Base-by-base conservation (phyloP, 1,139 yeast species). In the Blastobotrys malaysiensis region DNA sequence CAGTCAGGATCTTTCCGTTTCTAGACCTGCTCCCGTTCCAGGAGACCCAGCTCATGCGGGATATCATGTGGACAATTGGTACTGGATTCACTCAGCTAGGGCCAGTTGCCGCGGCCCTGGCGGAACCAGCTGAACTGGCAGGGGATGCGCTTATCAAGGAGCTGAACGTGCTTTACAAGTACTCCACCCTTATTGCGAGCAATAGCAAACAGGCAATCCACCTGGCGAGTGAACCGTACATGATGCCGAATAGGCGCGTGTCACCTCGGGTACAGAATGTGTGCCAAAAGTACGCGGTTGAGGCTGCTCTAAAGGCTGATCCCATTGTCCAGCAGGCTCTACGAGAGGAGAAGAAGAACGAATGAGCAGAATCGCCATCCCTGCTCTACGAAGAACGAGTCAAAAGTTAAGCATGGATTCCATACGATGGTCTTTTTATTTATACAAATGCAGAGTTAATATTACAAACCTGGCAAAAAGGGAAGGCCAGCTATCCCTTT, bases 401-500 rank as follows among this genome's bases (percentile, higher is more conserved):
- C n/a, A n/a, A n/a, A n/a, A n/a, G n/a, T n/a, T n/a, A n/a, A n/a
- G n/a, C n/a, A n/a, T n/a, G n/a, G n/a, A n/a, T n/a, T n/a, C n/a
- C n/a, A n/a, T n/a, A n/a, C n/a, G n/a, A n/a, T n/a, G n/a, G n/a
- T n/a, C n/a, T n/a, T 39, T 39, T 18, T 39, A 39, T 39, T 39
- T 16, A 39, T 16, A 46, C 52, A 16, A 46, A 52, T 27, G 13
- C 48, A 59, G 7, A 7, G 26, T 5, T 26, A 26, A 26, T 26
- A 26, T 26, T 26, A 26, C 31, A 26, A 26, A n/a, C 11, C 46
- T 63, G 20, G 65, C 65, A 19, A 61, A 58, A 9, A 36, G 43
- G 20, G 44, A 18, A 39, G 20, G 18, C 44, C 44, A 19, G 31
- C 31, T 26, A 9, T 13, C 11, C 7, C 7, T 22, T 5, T 7